Evolutionary conservation across 257 asterid genomes (phyloP).

Genomic region (Cordia subcordata): DNA sequence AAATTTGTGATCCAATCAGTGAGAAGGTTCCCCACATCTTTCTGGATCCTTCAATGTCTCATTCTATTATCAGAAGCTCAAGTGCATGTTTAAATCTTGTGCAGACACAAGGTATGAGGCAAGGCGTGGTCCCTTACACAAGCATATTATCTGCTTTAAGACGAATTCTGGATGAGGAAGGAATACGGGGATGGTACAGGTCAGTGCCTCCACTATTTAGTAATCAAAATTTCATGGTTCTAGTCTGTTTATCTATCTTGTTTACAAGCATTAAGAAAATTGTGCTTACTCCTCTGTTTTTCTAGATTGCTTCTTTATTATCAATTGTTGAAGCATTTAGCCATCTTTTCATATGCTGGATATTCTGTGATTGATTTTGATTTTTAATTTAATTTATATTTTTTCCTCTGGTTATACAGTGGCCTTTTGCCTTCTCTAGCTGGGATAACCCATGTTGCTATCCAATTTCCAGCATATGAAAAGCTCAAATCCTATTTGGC

Average conservation of each 20-base stretch:
- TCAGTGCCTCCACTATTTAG: constrained; percentile 19
- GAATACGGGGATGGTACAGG: constrained; percentile 98
- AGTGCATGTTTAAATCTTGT: constrained; percentile 18
- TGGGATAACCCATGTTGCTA: constrained; percentile 90
- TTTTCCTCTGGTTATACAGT: constrained; percentile 41
- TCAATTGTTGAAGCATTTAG: too few relatives aligned
- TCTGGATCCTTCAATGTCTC: constrained; percentile 2
- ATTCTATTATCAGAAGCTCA: constrained; percentile 11
- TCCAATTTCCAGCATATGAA: constrained; percentile 95
- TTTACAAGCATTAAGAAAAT: too few relatives aligned
- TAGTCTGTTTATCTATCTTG: too few relatives aligned
- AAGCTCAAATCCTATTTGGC: constrained; percentile 77
- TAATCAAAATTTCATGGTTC: too few relatives aligned
- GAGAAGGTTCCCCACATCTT: background rate
- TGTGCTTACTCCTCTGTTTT: too few relatives aligned
- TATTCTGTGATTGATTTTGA: too few relatives aligned
- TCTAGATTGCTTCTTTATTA: too few relatives aligned
- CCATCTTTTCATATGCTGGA: too few relatives aligned
- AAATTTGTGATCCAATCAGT: too few relatives aligned
- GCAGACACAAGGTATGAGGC: constrained; percentile 96
- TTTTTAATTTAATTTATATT: background rate
- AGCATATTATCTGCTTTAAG: constrained; percentile 74
- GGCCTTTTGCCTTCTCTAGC: constrained; percentile 96
- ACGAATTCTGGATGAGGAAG: constrained; percentile 88
- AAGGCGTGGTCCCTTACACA: constrained; percentile 79